Evolutionary conservation across 257 asterid species (phyloP), one percentile per base, ranked within the genome.

Genomic region (Nicotiana otophora): DNA sequence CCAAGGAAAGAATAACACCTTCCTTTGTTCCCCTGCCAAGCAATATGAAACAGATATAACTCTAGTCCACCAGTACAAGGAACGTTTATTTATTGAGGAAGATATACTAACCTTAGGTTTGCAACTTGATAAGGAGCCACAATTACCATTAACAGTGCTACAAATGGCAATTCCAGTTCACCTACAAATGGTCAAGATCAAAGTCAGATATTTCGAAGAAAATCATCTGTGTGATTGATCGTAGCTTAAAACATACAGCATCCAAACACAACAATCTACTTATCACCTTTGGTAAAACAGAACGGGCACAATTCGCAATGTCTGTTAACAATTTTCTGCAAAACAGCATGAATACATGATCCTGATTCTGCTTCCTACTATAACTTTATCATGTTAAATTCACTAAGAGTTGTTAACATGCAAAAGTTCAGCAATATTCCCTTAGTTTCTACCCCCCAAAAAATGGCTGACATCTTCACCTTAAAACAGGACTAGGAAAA

Each of bases 131-230:
- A 14, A 68, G 98, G 98, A 65, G 94, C 86, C 83, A 93, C 91
- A 83, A 94, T 92, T 82, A 92, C 91, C 92, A 93, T 80, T 82
- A 96, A 77, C 81, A 94, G 81, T 60, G 98, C 82, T 53, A 90
- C 60, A 83, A 92, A 93, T 30, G 97, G 98, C 83, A 96, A 88
- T 90, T 96, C 98, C 84, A 96, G 84, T 86, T 93, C 95, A 81
- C 93, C 99, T 96, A 86, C 30, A 83, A 83, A 80, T 51, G 46
- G 64, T 54, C 64, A 58, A 78, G 83, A 68, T 66, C 36, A 78
- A 57, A 39, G 63, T 62, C 26, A 77, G 53, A 67, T 28, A 54
- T 66, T n/a, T 78, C 81, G 16, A 68, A 57, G 31, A 12, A 36
- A 80, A 80, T 39, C 34, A 84, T 63, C 66, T 64, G 33, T 62